A percentile compares a stretch with the other conserved stretches of the same genome.
Evolutionary conservation across 2,329 filamentous ascomycete species (phyloP).

Genomic region (Bretziella fagacearum): DNA sequence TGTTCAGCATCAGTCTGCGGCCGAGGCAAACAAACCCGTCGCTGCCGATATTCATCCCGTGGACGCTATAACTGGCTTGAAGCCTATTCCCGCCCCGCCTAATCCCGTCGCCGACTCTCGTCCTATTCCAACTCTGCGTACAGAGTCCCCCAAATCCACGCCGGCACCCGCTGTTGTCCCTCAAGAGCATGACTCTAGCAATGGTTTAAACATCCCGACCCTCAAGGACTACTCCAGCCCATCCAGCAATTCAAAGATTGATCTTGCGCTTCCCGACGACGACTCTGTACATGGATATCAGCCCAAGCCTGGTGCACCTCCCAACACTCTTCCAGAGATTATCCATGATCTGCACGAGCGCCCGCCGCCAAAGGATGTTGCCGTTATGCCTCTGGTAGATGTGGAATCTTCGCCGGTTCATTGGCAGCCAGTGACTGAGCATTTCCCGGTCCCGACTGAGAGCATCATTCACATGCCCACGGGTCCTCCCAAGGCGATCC

Average conservation of each 20-base stretch:
- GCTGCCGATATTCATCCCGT: background rate
- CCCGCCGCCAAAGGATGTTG: background rate
- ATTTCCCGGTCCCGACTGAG: constrained; percentile 56
- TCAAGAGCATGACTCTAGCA: background rate
- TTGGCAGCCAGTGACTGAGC: constrained; percentile 58
- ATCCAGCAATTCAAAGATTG: background rate
- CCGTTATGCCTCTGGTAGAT: background rate
- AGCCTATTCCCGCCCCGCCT: constrained; percentile 7
- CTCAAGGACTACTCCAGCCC: constrained; percentile 6
- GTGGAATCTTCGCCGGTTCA: constrained; percentile 27
- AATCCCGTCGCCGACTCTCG: background rate
- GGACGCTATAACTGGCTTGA: background rate
- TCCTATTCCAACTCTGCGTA: too few relatives aligned
- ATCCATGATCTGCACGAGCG: constrained; percentile 1
- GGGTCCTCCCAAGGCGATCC: constrained; percentile 50
- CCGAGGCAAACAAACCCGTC: constrained; percentile 7
- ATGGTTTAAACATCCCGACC: constrained; percentile 1
- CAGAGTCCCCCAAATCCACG: background rate
- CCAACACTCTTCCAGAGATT: background rate
- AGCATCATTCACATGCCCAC: constrained; percentile 62
- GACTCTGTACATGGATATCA: constrained; percentile 3
- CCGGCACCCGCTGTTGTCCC: background rate
- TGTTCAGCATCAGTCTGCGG: too few relatives aligned
- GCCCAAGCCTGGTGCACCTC: background rate
- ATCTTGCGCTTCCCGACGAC: constrained; percentile 10